Evolutionary conservation across 768 basidiomycete genomes (phyloP), one percentile per base, ranked within the genome.

Genomic region (Flagelloscypha sp.): DNA sequence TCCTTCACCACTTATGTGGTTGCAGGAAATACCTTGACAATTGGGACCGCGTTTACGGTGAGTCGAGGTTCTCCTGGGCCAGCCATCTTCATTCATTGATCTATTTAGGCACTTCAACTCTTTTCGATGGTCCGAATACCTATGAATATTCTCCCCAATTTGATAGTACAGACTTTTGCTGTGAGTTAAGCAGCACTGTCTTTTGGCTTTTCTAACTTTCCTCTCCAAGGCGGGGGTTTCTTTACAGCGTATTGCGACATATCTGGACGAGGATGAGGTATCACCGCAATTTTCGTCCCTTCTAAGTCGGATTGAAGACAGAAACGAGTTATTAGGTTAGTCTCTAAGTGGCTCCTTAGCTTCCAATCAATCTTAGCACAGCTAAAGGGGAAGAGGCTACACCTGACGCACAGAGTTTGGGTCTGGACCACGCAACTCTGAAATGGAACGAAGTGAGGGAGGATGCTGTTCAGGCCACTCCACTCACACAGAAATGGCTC

Each of bases 61-160:
- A 23, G 74, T 62, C 18, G 16, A 13, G 15, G 5, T 7, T 19
- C 27, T 16, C 17, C 33, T 15, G 6, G 8, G n/a, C 10, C 37
- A 12, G 22, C 21, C n/a, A 24, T n/a, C 33, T 19, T 13, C 20
- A n/a, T n/a, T 41, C 24, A 18, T 33, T 15, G 3, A 2, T n/a
- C n/a, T n/a, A n/a, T n/a, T n/a, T 33, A 81, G 73, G 66, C 88
- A 0, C 83, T 95, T 23, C 74, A 87, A 0, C 55, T 94, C 27
- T 94, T 94, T 56, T 66, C 67, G 29, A 90, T 95, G 90, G 67
- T 95, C n/a, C n/a, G n/a, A n/a, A n/a, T n/a, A n/a, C n/a, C n/a
- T n/a, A n/a, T n/a, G n/a, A n/a, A n/a, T n/a, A n/a, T n/a, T n/a
- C n/a, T n/a, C n/a, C n/a, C n/a, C n/a, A n/a, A n/a, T n/a, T n/a